Conservation (phyloP, 208 protist genomes). For the Acanthamoeba healyi region DNA sequence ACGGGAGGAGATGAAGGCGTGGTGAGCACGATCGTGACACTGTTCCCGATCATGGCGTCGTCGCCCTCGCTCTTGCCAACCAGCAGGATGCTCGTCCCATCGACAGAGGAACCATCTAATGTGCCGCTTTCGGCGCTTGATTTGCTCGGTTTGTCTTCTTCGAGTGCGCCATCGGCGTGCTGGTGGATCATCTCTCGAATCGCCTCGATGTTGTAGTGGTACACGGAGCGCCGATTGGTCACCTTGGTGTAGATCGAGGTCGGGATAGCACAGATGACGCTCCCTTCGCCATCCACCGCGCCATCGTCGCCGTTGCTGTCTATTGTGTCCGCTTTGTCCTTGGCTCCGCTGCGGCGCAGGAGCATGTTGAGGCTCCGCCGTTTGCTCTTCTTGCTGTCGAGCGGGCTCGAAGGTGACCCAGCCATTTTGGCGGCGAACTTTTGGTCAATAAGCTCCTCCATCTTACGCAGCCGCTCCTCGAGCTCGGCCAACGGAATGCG, state of each 20-base stretch:
- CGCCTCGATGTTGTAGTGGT: slow-evolving; percentile 5
- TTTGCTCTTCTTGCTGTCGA: slow-evolving; percentile 13
- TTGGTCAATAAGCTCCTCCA: not conserved
- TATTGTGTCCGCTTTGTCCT: not conserved
- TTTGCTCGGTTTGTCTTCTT: too few relatives aligned
- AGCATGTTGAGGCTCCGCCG: not conserved
- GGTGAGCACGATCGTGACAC: not conserved
- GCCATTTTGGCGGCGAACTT: too few relatives aligned
- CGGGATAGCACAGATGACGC: not conserved
- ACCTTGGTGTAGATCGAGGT: slow-evolving; percentile 33
- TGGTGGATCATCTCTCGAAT: not conserved
- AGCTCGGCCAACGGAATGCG: slow-evolving; percentile 28
- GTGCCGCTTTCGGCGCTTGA: too few relatives aligned
- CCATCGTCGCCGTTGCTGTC: not conserved
- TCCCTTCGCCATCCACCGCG: not conserved
- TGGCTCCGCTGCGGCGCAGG: not conserved
- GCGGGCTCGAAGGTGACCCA: too few relatives aligned
- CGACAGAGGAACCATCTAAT: too few relatives aligned
- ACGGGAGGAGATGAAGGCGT: not conserved
- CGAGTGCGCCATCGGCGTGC: too few relatives aligned
- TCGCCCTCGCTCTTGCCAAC: too few relatives aligned
- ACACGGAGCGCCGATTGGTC: not conserved
- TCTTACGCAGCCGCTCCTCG: not conserved
- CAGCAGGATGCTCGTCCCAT: too few relatives aligned
- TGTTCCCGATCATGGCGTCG: not conserved